Percentiles rank a stretch among this genome's conserved stretches.
Conservation (phyloP, 116 monocot species). For the Papilionanthe hybrid region DNA sequence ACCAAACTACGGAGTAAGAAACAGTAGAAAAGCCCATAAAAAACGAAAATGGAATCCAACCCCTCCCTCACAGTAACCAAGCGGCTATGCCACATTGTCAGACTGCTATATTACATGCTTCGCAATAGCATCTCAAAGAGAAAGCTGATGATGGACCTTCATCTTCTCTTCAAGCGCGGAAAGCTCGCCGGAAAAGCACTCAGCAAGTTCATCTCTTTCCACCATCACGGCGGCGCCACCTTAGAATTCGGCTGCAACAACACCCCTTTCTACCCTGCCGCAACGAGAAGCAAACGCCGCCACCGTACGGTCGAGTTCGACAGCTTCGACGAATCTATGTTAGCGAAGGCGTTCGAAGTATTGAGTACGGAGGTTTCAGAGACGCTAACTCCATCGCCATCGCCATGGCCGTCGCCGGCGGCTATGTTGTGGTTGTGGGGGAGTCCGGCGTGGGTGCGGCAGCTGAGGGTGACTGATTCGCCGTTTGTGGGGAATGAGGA, state of each 20-base stretch:
- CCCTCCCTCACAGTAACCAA: conserved; percentile 13
- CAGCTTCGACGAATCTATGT: conserved; percentile 13
- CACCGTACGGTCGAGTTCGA: conserved; percentile 9
- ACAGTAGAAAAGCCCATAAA: no score
- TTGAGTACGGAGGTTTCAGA: conserved; percentile 15
- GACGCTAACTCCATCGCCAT: conserved; percentile 10
- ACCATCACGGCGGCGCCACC: conserved; percentile 23
- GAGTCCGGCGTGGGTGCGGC: conserved; percentile 17
- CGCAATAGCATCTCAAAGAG: conserved; percentile 54
- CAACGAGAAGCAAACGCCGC: conserved; percentile 15
- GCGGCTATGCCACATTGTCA: conserved; percentile 52
- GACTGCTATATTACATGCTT: conserved; percentile 51
- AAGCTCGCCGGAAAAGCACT: conserved; percentile 75
- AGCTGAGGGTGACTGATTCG: conserved; percentile 70
- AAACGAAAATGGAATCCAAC: conserved; percentile 32
- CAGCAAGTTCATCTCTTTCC: conserved; percentile 33
- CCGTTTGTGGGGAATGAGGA: conserved; percentile 53
- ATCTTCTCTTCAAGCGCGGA: conserved; percentile 63
- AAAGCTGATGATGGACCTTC: conserved; percentile 62
- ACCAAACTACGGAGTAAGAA: no score
- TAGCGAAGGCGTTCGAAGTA: conserved; percentile 29
- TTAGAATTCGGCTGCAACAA: conserved; percentile 77
- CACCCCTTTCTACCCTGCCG: conserved; percentile 30
- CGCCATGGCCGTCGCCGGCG: conserved; percentile 10
- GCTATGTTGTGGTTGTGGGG: neutral